Evolutionary conservation across 805 yeast genomes (phyloP).

Genomic region (Clavispora vitiphila): DNA sequence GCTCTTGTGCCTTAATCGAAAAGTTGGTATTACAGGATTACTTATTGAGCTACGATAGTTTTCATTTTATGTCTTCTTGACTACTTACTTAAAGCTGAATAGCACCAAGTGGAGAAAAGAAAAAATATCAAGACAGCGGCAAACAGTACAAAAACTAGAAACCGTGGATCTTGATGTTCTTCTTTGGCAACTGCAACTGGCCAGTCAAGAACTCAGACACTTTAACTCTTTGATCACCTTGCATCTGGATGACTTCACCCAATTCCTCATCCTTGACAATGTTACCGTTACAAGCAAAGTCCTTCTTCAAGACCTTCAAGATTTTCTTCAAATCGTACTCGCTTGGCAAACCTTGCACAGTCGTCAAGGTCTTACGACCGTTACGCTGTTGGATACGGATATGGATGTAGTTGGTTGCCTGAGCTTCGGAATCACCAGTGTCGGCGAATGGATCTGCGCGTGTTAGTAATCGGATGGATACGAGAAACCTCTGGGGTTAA

Average conservation of each 20-base stretch:
- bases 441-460: constrained; percentile 93
- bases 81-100: background rate
- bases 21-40: no score
- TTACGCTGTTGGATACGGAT: constrained; percentile 99
- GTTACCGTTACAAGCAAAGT: constrained; percentile 98
- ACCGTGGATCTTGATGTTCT: constrained; percentile 97
- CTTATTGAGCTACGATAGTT: background rate
- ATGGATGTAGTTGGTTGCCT: constrained; percentile 92
- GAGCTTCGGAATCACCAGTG: constrained; percentile 98
- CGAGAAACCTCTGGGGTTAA: background rate
- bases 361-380: constrained; percentile 97
- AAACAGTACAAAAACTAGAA: constrained; percentile 47
- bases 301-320: constrained; percentile 90
- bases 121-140: background rate
- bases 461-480: constrained; percentile 5
- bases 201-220: constrained; percentile 87
- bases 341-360: constrained; percentile 94
- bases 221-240: constrained; percentile 98
- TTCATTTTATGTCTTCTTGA: background rate
- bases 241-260: constrained; percentile 96
- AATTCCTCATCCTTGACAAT: constrained; percentile 93
- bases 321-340: constrained; percentile 95
- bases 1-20: no score
- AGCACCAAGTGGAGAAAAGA: background rate
- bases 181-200: constrained; percentile 86